These are phyloP conservation scores for Candida tibetensis DNA, from an alignment of 805 yeast species.

Conservation along the genomic window DNA sequence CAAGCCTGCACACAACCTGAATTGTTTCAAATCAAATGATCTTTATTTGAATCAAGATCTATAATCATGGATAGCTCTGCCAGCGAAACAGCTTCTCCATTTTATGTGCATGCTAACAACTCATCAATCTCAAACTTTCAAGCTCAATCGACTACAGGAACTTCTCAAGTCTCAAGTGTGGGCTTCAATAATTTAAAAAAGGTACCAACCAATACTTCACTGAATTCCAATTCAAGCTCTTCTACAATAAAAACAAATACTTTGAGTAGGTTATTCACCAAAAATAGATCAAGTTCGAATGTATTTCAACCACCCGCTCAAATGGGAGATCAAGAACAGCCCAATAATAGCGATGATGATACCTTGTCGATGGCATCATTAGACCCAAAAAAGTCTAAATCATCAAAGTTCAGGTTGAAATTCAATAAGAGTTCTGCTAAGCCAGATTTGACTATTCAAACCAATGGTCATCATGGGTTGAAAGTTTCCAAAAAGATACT, in stretches of 20 bases:
- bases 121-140: conserved; percentile 10
- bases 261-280: conserved; percentile 29
- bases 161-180: conserved; percentile 13
- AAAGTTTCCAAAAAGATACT: conserved; percentile 24
- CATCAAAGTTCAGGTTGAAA: conserved; percentile 10
- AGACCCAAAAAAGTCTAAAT: conserved; percentile 1
- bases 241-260: conserved; percentile 27
- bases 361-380: not conserved
- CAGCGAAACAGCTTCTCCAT: conserved; percentile 5
- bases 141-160: conserved; percentile 4
- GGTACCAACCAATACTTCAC: conserved; percentile 26
- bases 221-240: conserved; percentile 18
- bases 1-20: too few relatives aligned
- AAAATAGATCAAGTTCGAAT: conserved; percentile 23
- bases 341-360: conserved; percentile 11
- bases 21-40: too few relatives aligned
- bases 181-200: conserved; percentile 33
- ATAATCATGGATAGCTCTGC: conserved; percentile 1
- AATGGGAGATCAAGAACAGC: conserved; percentile 3
- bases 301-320: conserved; percentile 10
- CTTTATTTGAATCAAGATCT: too few relatives aligned
- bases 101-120: conserved; percentile 10
- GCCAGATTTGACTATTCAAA: conserved; percentile 34
- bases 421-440: conserved; percentile 12
- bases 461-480: conserved; percentile 24